Base-by-base conservation (phyloP, 176 grass and related monocot species). In the Chrysopogon serrulatus region DNA sequence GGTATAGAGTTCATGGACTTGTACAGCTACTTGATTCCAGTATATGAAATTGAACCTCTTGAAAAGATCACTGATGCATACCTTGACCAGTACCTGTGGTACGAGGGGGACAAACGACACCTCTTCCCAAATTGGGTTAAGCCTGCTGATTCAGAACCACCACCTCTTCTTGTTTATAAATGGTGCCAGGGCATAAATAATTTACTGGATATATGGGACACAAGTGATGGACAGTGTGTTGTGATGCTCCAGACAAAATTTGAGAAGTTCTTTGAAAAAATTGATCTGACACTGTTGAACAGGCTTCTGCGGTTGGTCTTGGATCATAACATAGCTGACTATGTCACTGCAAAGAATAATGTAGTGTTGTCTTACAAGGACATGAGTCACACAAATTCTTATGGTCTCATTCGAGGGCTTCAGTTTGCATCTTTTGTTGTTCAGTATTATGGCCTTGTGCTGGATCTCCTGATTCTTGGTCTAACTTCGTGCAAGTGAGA, bases 361-460 rank as follows among this genome's bases (percentile, higher is more conserved):
- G 91, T 98, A 67, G 92, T 98, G 41, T 90, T 98, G 61, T 98
- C 96, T 59, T 98, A 98, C 91, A 98, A 98, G 83, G 96, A 98
- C 82, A 98, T 98, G 96, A 98, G 96, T 34, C 96, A 98, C 59
- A 98, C 96, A 83, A 98, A 98, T 45, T 98, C 96, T 31, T 98
- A 98, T 78, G 96, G 96, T 48, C 96, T 98, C 74, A 95, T 98
- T 86, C 91, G 96, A 31, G 96, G 96, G 69, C 91, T 98, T 82
- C 96, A 98, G 70, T 98, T 98, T 93, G 96, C 96, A 85, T 98
- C 96, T 27, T 98, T 98, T 93, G 87, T 98, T 77, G 96, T 98
- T 39, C 96, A 98, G 28, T 98, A 98, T 74, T 95, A 98, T 81
- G 96, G 96, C 16, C 89, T 98, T 14, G 90, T 98, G 77, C 68